A percentile compares a stretch with the other conserved stretches of the same genome.
phyloP scores from a whole-genome alignment of 306 rosid genomes.

The Lathyrus sativus region DNA sequence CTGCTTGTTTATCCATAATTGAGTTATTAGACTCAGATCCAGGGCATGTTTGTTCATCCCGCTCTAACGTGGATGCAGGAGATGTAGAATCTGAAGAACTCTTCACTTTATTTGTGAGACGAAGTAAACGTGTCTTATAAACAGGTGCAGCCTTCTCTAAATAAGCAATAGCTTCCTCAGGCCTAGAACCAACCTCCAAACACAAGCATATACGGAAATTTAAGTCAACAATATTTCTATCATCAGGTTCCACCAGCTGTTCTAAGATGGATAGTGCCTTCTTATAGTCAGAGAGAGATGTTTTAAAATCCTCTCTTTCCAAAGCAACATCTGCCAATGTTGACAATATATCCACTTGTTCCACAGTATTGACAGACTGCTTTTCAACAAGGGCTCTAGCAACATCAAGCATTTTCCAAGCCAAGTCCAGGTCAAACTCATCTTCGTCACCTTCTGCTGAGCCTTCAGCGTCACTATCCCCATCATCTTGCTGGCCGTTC shows the following conservation, averaged over 20 bases:
- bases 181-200: slow-evolving; percentile 74
- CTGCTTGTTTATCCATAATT: slow-evolving; percentile 62
- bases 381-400: slow-evolving; percentile 95
- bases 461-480: slow-evolving; percentile 70
- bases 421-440: slow-evolving; percentile 90
- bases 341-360: slow-evolving; percentile 88
- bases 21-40: slow-evolving; percentile 44
- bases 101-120: slow-evolving; percentile 68
- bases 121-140: slow-evolving; percentile 68
- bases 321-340: slow-evolving; percentile 90
- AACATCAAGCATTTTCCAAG: slow-evolving; percentile 98
- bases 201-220: slow-evolving; percentile 90
- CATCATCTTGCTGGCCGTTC: slow-evolving; percentile 61
- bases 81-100: slow-evolving; percentile 49
- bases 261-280: slow-evolving; percentile 82
- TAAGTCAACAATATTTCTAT: slow-evolving; percentile 81
- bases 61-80: slow-evolving; percentile 50
- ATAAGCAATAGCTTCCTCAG: slow-evolving; percentile 76
- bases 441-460: slow-evolving; percentile 88
- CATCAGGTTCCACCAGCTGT: slow-evolving; percentile 81
- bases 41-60: slow-evolving; percentile 40
- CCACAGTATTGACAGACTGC: slow-evolving; percentile 70
- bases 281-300: slow-evolving; percentile 82
- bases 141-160: slow-evolving; percentile 80
- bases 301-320: slow-evolving; percentile 98